Evolutionary conservation across 345 rosid genomes (phyloP).

Genomic region (Eucalyptus tenuipes): DNA sequence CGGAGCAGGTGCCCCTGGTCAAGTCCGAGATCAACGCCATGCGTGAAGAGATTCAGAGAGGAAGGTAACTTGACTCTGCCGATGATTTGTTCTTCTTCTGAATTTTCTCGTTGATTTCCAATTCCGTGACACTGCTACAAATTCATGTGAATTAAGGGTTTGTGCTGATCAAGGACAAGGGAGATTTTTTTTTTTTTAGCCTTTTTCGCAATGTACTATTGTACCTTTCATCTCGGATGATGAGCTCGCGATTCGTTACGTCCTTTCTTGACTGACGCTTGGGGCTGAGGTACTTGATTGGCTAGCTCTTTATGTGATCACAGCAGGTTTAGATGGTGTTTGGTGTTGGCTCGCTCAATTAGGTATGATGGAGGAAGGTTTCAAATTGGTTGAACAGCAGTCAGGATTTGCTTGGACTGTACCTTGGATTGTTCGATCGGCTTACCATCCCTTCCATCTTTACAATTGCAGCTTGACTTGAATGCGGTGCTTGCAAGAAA

Average conservation of each 20-base stretch:
- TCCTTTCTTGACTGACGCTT: background rate
- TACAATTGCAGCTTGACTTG: background rate
- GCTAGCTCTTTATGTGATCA: background rate
- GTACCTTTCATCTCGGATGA: background rate
- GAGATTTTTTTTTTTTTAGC: background rate
- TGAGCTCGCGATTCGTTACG: background rate
- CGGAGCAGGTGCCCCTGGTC: conserved; percentile 18
- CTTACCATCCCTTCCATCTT: background rate
- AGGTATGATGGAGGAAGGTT: background rate
- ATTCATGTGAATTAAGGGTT: background rate
- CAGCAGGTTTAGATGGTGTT: background rate
- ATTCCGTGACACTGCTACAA: background rate
- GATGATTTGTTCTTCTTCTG: background rate
- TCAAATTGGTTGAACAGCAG: background rate
- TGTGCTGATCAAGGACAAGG: background rate
- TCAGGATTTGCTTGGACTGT: background rate
- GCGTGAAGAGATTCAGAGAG: conserved; percentile 42
- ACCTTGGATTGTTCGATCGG: background rate
- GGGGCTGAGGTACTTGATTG: background rate
- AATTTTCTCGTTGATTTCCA: background rate
- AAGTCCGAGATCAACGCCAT: conserved; percentile 43
- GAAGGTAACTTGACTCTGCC: conserved; percentile 37
- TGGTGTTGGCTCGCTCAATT: background rate
- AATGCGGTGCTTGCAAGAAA: background rate
- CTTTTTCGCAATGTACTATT: background rate